Evolutionary conservation across 352 stramenopile species (phyloP).

Genomic region (Phytophthora niederhauseri): DNA sequence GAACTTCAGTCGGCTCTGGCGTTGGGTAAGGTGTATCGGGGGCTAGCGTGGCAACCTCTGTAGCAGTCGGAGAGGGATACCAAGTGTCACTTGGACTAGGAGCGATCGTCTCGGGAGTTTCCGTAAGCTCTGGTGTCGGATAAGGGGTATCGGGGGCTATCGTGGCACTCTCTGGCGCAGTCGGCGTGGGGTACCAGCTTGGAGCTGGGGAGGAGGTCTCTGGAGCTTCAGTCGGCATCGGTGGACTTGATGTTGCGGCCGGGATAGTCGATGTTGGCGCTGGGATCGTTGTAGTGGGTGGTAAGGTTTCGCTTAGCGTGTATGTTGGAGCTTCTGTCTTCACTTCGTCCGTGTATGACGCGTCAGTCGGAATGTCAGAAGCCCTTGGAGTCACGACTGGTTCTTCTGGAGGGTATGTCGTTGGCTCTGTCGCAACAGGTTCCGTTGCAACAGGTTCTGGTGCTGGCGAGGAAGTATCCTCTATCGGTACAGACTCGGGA

Average conservation of each 20-base stretch:
- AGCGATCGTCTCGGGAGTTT: background rate
- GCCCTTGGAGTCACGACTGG: background rate
- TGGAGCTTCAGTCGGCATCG: background rate
- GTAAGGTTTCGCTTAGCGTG: constrained; percentile 2
- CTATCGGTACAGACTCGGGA: constrained; percentile 4
- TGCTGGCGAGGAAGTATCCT: background rate
- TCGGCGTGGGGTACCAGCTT: background rate
- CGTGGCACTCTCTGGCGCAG: background rate
- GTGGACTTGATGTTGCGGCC: background rate
- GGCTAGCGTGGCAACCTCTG: background rate
- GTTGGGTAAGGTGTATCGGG: background rate
- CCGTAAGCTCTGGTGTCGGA: background rate
- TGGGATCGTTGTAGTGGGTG: background rate
- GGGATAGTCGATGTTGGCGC: background rate
- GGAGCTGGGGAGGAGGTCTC: background rate
- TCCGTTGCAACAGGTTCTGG: background rate
- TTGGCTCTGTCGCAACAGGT: background rate
- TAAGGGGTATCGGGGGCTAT: background rate
- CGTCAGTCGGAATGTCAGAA: background rate
- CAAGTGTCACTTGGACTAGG: background rate
- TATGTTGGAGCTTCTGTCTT: constrained; percentile 8
- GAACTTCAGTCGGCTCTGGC: background rate
- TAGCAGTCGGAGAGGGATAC: background rate
- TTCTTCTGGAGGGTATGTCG: background rate
- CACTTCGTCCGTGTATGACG: constrained; percentile 1